phyloP scores from a whole-genome alignment of 2,329 filamentous ascomycete species.

The Aulographum hederae region DNA sequence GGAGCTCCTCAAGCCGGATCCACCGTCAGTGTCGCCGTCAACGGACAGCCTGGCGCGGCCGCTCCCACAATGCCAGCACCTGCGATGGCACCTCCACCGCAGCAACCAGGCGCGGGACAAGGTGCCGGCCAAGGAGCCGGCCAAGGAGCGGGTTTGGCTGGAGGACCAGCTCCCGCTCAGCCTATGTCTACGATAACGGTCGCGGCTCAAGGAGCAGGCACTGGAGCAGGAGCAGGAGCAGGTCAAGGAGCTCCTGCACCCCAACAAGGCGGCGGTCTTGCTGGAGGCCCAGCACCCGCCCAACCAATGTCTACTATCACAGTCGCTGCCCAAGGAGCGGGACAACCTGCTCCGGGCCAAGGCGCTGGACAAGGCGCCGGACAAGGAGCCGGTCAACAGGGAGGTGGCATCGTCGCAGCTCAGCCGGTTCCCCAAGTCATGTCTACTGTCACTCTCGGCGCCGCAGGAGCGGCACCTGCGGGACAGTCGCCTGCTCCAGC shows the following conservation, averaged over 20 bases:
- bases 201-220: background rate
- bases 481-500: background rate
- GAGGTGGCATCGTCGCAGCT: background rate
- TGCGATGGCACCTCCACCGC: background rate
- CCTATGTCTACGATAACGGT: background rate
- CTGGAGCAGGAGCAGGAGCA: background rate
- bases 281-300: background rate
- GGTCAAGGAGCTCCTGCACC: background rate
- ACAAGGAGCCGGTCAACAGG: background rate
- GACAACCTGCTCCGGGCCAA: background rate
- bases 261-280: background rate
- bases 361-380: background rate
- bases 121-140: background rate
- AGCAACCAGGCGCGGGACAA: background rate
- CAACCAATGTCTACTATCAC: background rate
- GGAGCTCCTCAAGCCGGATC: no score
- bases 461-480: background rate
- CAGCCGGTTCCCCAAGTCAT: background rate
- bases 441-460: background rate
- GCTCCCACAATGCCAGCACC: background rate
- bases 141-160: background rate
- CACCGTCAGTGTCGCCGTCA: background rate
- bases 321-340: background rate
- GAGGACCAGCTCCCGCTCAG: background rate
- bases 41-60: background rate